These are phyloP conservation scores for Neostapfia colusana DNA, from an alignment of 176 grass and related monocot species.

Conservation along the genomic window DNA sequence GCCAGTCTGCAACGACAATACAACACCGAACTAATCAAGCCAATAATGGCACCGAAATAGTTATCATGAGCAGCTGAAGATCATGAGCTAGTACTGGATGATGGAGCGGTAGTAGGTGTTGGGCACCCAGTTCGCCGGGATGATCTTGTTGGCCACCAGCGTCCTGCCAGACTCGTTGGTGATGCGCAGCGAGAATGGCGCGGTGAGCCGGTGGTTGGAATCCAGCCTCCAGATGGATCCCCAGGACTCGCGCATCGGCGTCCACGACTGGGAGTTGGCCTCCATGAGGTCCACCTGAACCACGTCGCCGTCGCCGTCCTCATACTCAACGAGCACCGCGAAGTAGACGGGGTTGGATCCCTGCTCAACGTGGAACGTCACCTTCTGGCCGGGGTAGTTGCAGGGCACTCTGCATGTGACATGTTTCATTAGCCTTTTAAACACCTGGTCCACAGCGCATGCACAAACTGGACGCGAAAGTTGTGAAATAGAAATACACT, in stretches of 20 bases:
- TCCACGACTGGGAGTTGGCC: constrained; percentile 54
- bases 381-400: constrained; percentile 46
- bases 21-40: constrained; percentile 26
- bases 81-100: constrained; percentile 36
- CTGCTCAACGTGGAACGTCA: constrained; percentile 71
- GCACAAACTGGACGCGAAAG: background rate
- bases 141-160: constrained; percentile 61
- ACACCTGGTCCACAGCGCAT: background rate
- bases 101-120: constrained; percentile 55
- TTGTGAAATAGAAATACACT: background rate
- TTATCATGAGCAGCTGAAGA: background rate
- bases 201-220: constrained; percentile 48
- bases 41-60: constrained; percentile 19
- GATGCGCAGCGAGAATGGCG: constrained; percentile 73
- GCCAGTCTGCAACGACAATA: constrained; percentile 1
- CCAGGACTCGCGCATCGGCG: constrained; percentile 62
- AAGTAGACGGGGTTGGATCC: constrained; percentile 76
- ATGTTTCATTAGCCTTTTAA: background rate
- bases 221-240: constrained; percentile 70
- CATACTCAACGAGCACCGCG: constrained; percentile 62
- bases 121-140: constrained; percentile 68
- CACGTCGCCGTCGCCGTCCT: constrained; percentile 66
- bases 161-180: constrained; percentile 53
- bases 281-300: constrained; percentile 69
- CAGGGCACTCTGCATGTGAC: constrained; percentile 51